Evolutionary conservation across 495 filamentous ascomycete species (phyloP), one percentile per base, ranked within the genome.

Genomic region (Daldinia bambusicola): DNA sequence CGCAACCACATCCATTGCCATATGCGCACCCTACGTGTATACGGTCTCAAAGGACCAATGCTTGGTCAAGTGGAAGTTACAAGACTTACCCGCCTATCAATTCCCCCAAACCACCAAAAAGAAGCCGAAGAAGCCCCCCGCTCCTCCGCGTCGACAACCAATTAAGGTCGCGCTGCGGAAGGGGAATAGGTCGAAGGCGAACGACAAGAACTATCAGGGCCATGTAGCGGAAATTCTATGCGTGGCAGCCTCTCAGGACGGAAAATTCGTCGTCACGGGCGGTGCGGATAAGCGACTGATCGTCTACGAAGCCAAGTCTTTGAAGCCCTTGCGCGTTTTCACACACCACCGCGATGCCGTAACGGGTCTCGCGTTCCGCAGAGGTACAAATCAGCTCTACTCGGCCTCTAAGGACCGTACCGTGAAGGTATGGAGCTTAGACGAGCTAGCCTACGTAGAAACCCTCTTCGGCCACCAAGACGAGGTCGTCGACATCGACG

Each of bases 391-490:
- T 74, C 94, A 98, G 76, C 82, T 99, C 16, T 99, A 93, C 81
- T 94, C 92, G 6, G 89, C 89, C 51, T 93, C 91, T 6, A 90
- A 89, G 72, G 95, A 99, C 79, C 89, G 95, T 16, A 97, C 94
- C 2, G 89, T 95, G 71, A 96, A 94, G 78, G 87, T 92, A 22
- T 82, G 78, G 79, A 95, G 90, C 61, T 84, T 97, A 22, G 86
- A 94, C 75, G 90, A 92, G 77, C 77, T 93, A 7, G 92, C 94
- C 30, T 99, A 98, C 74, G 86, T 99, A 26, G 96, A 98, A 76
- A 98, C 95, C 0, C 84, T 99, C 0, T 97, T 97, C 79, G 95
- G 95, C 9, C 95, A 99, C 80, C 94, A 98, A 76, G 95, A 98
- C 75, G 85, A 90, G 67, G 91, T 98, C 43, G 84, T 94, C 40